Evolutionary conservation across 2,329 filamentous ascomycete species (phyloP), one percentile per base, ranked within the genome.

Genomic region (Xylaria digitata): DNA sequence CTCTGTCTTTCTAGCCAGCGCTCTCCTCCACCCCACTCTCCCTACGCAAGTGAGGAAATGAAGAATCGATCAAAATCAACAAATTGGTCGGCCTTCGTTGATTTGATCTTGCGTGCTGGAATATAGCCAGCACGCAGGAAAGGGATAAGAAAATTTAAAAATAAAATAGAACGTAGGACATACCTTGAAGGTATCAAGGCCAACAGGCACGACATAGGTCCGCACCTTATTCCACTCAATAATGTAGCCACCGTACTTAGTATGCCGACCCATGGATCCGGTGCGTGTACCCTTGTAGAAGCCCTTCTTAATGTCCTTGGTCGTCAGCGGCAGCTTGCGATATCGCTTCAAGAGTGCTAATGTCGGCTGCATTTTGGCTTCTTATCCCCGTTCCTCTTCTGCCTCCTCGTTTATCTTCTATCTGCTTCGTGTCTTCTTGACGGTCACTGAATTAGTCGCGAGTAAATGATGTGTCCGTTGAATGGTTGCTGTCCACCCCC

Each of bases 251-350:
- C 95, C 96, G 78, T 89, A 88, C 78, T 92, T 92, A 61, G 92
- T 94, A 82, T 96, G 93, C 15, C 84, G 82, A 79, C 96, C 96
- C 89, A 96, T 94, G 48, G 92, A 89, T 1, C 96, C 96, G 0
- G 93, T 91, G 53, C 94, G 87, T 75, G 92, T 97, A 78, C 96
- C 96, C 86, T 98, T 98, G 89, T 99, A 99, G 88, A 90, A 99
- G 73, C 94, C 95, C 78, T 93, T 93, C 79, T 91, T 92, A 78
- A 95, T 90, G 81, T 96, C 90, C 82, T 99, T 99, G 73, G 95
- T 97, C 13, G 93, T 97, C 76, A 99, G 87, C 60, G 87, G 86
- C 66, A 94, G 84, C 77, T 95, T 93, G 80, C 90, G 87, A 75
- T 93, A 87, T 65, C 87, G 86, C 78, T 89, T 82, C 74, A 86